Evolutionary conservation across 2,329 filamentous ascomycete species (phyloP).

Genomic region (Botrytis deweyae): DNA sequence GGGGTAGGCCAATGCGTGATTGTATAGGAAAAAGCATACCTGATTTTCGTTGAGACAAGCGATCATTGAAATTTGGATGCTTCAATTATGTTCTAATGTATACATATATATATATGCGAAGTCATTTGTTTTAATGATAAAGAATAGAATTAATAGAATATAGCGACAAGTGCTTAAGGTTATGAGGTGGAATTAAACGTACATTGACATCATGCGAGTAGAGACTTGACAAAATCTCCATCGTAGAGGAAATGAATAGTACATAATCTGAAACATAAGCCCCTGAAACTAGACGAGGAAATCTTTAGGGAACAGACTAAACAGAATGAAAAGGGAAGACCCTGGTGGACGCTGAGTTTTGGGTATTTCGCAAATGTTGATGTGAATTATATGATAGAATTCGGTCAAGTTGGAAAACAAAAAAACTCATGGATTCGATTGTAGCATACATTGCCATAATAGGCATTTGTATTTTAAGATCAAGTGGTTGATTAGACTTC

Average conservation of each 20-base stretch:
- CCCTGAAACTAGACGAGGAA: background rate
- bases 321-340: background rate
- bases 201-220: background rate
- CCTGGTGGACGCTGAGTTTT: background rate
- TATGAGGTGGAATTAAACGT: background rate
- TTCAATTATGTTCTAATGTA: background rate
- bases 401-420: background rate
- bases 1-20: background rate
- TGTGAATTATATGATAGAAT: background rate
- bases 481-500: background rate
- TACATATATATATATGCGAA: background rate
- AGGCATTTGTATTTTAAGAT: fast-evolving
- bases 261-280: background rate
- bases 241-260: background rate
- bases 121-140: background rate
- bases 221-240: background rate
- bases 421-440: background rate
- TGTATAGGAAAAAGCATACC: background rate
- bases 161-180: background rate
- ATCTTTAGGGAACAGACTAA: background rate
- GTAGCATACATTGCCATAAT: background rate
- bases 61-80: background rate
- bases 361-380: background rate
- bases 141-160: background rate
- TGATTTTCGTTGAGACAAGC: background rate